A percentile compares a stretch with the other conserved stretches of the same genome.
phyloP scores from a whole-genome alignment of 139 green algal species.

The Chlorella sp. region DNA sequence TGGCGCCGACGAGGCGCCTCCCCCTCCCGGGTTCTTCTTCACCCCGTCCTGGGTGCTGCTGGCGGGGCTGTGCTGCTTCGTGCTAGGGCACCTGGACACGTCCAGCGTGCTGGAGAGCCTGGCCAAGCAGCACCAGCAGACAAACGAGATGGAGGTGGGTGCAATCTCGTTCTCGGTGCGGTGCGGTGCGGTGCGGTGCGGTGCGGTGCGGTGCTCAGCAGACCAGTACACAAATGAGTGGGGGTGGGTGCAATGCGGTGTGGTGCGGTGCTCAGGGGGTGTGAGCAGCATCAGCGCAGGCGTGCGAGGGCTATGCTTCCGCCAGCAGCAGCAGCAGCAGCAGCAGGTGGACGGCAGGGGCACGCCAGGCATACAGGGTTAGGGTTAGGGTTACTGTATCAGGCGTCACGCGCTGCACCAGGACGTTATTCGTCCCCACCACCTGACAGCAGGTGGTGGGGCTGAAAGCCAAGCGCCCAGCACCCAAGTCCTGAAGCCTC shows the following conservation, averaged over 20 bases:
- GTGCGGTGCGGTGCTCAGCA: no score
- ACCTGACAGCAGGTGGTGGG: background rate
- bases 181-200: no score
- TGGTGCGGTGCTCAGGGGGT: no score
- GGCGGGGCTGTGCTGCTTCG: background rate
- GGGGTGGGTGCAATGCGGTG: no score
- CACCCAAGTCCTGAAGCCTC: background rate
- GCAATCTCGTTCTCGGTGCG: no score
- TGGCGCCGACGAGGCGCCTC: no score
- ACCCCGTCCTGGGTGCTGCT: background rate
- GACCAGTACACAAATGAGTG: no score
- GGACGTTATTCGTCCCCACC: background rate
- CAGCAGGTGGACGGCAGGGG: background rate
- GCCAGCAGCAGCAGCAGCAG: background rate
- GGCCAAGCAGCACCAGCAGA: background rate
- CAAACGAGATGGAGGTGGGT: background rate
- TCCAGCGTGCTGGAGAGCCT: background rate
- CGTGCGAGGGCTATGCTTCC: no score
- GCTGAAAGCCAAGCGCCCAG: background rate
- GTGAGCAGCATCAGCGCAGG: no score
- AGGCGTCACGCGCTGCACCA: background rate
- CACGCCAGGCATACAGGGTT: background rate
- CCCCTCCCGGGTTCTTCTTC: background rate
- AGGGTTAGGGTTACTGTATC: background rate
- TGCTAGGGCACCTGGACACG: background rate